Conservation (phyloP, 1,284 basidiomycete genomes). For the Fomitopsis palustris region DNA sequence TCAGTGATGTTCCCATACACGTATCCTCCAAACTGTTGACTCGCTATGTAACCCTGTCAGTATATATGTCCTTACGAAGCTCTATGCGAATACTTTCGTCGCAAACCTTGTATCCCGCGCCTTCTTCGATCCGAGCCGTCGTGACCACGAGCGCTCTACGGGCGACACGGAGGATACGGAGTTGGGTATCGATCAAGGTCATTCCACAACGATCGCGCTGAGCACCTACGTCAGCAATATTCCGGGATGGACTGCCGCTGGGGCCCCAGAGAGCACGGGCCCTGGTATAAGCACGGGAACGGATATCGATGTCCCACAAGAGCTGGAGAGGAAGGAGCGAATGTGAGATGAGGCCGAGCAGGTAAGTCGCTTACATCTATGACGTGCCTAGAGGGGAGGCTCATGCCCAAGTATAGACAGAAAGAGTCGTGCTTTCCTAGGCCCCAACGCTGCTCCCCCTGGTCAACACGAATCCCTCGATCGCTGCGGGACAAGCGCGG, state of each 20-base stretch:
- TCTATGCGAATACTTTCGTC: neutral
- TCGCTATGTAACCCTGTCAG: neutral
- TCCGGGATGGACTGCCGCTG: neutral
- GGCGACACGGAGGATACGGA: neutral
- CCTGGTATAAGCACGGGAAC: neutral
- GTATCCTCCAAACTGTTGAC: neutral
- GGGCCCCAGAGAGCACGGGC: neutral
- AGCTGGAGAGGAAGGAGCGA: too few species aligned
- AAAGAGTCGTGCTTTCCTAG: too few species aligned
- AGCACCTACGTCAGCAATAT: neutral
- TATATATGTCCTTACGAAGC: neutral
- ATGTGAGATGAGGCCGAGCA: too few species aligned
- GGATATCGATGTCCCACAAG: too few species aligned
- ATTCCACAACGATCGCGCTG: neutral
- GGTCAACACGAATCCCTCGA: too few species aligned
- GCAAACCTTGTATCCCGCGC: neutral
- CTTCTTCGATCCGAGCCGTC: neutral
- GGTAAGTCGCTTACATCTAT: too few species aligned
- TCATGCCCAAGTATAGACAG: too few species aligned
- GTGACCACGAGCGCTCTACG: neutral
- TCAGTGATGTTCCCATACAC: neutral
- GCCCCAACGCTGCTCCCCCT: too few species aligned
- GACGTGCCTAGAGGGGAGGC: too few species aligned
- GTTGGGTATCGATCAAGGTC: neutral
- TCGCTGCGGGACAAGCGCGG: too few species aligned